These are phyloP conservation scores for Penicillium chermesinum DNA, from an alignment of 495 filamentous ascomycete species.

Conservation along the genomic window DNA sequence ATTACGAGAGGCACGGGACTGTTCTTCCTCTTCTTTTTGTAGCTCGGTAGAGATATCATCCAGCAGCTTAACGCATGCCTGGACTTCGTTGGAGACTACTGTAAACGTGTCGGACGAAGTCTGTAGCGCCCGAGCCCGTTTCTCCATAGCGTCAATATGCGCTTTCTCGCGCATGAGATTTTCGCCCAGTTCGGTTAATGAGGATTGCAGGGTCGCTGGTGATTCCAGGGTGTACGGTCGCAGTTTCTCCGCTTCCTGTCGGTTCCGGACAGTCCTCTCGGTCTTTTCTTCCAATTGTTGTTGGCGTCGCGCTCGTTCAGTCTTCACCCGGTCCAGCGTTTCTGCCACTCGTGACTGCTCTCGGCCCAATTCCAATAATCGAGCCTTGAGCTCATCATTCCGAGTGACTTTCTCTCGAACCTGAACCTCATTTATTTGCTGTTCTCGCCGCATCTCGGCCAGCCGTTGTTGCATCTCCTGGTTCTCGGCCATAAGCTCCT, in stretches of 20 bases:
- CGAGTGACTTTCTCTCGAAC: slow-evolving; percentile 75
- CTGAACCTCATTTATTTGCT: slow-evolving; percentile 69
- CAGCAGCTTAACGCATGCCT: slow-evolving; percentile 77
- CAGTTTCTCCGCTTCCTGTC: slow-evolving; percentile 80
- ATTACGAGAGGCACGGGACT: slow-evolving; percentile 68
- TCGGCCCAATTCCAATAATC: slow-evolving; percentile 67
- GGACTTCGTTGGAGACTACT: slow-evolving; percentile 76
- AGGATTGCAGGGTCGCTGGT: slow-evolving; percentile 72
- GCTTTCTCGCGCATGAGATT: slow-evolving; percentile 69
- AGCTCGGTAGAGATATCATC: slow-evolving; percentile 82
- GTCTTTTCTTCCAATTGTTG: slow-evolving; percentile 75
- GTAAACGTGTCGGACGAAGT: slow-evolving; percentile 85
- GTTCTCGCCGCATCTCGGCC: slow-evolving; percentile 71
- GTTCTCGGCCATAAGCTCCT: slow-evolving; percentile 79
- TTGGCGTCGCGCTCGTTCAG: slow-evolving; percentile 66
- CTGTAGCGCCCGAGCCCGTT: slow-evolving; percentile 80
- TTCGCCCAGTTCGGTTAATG: slow-evolving; percentile 75
- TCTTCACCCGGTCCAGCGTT: slow-evolving; percentile 68
- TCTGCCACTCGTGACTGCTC: slow-evolving; percentile 75
- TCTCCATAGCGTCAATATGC: slow-evolving; percentile 81
- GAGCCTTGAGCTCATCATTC: slow-evolving; percentile 78
- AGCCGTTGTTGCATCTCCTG: slow-evolving; percentile 75
- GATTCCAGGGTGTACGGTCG: slow-evolving; percentile 87
- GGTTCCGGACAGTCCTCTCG: slow-evolving; percentile 49
- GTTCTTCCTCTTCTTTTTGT: slow-evolving; percentile 84